A percentile compares a stretch with the other conserved stretches of the same genome.
These are phyloP conservation scores for Fusarium bactridioides DNA, from an alignment of 2,329 filamentous ascomycete species.

Conservation along the genomic window DNA sequence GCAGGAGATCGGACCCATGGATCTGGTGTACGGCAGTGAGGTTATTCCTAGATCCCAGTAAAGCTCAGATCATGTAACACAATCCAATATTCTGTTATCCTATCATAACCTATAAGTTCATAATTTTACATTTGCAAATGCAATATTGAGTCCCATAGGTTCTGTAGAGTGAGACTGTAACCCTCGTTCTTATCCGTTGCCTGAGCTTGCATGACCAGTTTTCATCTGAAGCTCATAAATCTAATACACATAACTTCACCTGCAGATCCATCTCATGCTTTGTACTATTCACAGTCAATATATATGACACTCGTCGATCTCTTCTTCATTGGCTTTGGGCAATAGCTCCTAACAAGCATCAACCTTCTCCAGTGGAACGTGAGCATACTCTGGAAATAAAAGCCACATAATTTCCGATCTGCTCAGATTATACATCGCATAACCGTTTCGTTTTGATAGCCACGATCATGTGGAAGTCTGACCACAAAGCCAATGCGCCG, in stretches of 20 bases:
- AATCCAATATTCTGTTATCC: too few species aligned
- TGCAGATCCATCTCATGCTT: not conserved
- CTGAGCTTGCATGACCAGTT: not conserved
- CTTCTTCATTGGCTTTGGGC: not conserved
- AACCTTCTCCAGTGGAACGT: not conserved
- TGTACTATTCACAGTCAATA: not conserved
- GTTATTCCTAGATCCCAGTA: not conserved
- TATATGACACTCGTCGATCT: not conserved
- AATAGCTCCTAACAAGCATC: not conserved
- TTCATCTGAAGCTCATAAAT: not conserved
- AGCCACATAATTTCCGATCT: not conserved
- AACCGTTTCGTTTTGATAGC: not conserved
- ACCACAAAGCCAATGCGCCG: too few species aligned
- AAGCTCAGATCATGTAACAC: too few species aligned
- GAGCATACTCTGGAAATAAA: not conserved
- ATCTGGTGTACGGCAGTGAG: not conserved
- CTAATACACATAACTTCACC: not conserved
- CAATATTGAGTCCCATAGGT: not conserved
- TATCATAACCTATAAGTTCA: too few species aligned
- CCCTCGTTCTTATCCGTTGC: not conserved
- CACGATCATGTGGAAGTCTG: not conserved
- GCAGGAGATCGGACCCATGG: not conserved
- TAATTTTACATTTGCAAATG: too few species aligned
- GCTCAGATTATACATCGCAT: not conserved
- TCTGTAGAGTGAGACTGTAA: not conserved